phyloP scores from a whole-genome alignment of 2,329 filamentous ascomycete species.

The Epicoccum sorghinum region DNA sequence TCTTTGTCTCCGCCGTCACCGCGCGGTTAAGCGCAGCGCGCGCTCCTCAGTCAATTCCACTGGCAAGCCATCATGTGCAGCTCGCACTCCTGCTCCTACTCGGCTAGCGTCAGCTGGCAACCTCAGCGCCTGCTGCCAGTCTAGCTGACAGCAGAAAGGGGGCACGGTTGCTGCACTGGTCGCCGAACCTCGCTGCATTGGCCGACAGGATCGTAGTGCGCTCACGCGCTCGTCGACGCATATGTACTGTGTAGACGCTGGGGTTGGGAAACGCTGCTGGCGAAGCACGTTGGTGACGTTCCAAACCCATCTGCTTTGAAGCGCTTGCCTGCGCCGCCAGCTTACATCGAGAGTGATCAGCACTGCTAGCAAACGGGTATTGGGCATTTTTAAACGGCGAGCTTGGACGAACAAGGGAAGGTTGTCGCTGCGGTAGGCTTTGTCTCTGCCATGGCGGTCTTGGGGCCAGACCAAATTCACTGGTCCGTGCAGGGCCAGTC shows the following conservation, averaged over 20 bases:
- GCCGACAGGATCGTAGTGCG: conserved; percentile 23
- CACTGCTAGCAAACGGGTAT: conserved; percentile 24
- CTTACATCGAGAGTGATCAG: conserved; percentile 19
- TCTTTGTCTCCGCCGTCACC: conserved; percentile 22
- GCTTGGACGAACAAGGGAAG: conserved; percentile 26
- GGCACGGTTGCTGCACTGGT: conserved; percentile 37
- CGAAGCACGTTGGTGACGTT: conserved; percentile 3
- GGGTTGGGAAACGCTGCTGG: conserved; percentile 11
- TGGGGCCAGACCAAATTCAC: conserved; percentile 40
- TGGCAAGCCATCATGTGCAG: conserved; percentile 38
- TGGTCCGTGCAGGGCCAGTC: conserved; percentile 35
- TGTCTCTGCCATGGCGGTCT: conserved; percentile 36
- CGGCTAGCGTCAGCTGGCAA: conserved; percentile 33
- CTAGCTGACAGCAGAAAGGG: conserved; percentile 23
- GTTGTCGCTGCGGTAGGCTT: conserved; percentile 35
- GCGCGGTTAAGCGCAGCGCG: conserved; percentile 28
- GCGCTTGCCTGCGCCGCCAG: conserved; percentile 22
- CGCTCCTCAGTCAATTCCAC: conserved; percentile 20
- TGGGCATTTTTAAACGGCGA: conserved; percentile 29
- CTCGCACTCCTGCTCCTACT: conserved; percentile 32
- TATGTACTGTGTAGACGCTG: conserved; percentile 1
- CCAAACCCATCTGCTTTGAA: conserved; percentile 15
- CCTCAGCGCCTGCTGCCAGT: conserved; percentile 36
- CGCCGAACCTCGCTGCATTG: conserved; percentile 32
- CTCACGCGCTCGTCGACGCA: not conserved